Base-by-base conservation (phyloP, 495 filamentous ascomycete species). In the Podospora pseudoanserina region DNA sequence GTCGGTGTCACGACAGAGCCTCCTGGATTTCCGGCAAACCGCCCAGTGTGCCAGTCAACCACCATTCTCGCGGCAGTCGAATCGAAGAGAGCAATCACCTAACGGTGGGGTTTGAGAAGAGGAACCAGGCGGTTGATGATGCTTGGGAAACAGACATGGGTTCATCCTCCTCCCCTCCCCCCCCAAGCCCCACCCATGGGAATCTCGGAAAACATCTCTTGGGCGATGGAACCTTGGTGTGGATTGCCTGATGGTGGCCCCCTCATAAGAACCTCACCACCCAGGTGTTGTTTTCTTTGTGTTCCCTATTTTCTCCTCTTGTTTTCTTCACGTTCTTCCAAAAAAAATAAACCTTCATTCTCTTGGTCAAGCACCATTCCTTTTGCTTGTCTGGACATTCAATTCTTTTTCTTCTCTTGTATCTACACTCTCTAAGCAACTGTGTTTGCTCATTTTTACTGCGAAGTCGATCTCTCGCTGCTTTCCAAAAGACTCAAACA, bases 401-500 rank as follows among this genome's bases (percentile, higher is more conserved):
- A 23, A 23, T 23, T 23, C 71, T 79, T 73, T 73, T 73, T 60
- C 64, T 65, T 71, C 70, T 72, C 66, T 68, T 75, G 64, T 74
- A 72, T 72, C 62, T 73, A 73, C 76, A 66, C 70, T 77, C 75
- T 74, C 71, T 78, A 68, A 74, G 78, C 77, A 80, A 80, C 78
- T 81, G 79, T 81, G 78, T 80, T 71, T 80, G 79, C 76, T 72
- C 70, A 66, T 64, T 59, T 64, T 64, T 30, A 23, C 56, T 59
- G 78, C 78, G 77, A 70, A 84, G 82, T 84, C 77, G 82, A 84
- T 49, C 70, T 79, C 80, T 82, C 81, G 78, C 80, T 81, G 78
- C 80, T 81, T 71, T 63, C 75, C 73, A 70, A 69, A 73, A 67
- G 69, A 32, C 70, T 76, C 67, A n/a, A 16, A 49, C 39, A 4